A percentile compares a stretch with the other conserved stretches of the same genome.
phyloP scores from a whole-genome alignment of 2,329 filamentous ascomycete genomes.

The Botrytis tulipae region DNA sequence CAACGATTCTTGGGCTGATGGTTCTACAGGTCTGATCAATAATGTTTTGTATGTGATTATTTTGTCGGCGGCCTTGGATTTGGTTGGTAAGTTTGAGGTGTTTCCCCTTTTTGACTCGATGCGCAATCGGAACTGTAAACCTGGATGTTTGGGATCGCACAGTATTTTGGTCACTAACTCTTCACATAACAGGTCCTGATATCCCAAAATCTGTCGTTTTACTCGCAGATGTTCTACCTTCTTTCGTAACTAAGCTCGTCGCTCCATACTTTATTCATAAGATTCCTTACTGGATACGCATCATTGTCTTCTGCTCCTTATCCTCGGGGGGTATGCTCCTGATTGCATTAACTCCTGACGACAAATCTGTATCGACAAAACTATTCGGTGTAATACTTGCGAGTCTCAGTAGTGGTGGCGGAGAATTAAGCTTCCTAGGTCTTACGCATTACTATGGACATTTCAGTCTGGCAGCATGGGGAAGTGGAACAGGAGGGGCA shows the following conservation, averaged over 20 bases:
- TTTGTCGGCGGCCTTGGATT: slow-evolving; percentile 89
- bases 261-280: slow-evolving; percentile 92
- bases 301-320: slow-evolving; percentile 70
- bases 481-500: slow-evolving; percentile 85
- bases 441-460: slow-evolving; percentile 92
- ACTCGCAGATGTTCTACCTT: slow-evolving; percentile 87
- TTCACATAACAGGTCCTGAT: slow-evolving; percentile 49
- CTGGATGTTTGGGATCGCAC: not conserved
- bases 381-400: slow-evolving; percentile 81
- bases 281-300: slow-evolving; percentile 74
- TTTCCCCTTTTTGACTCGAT: not conserved
- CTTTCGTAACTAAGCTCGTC: slow-evolving; percentile 81
- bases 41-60: slow-evolving; percentile 98
- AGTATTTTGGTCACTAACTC: not conserved
- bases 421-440: slow-evolving; percentile 87
- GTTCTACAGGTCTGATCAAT: slow-evolving; percentile 75
- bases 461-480: slow-evolving; percentile 86
- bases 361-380: slow-evolving; percentile 67
- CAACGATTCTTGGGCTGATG: not conserved
- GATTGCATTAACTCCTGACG: slow-evolving; percentile 73
- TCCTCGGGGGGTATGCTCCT: slow-evolving; percentile 87
- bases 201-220: slow-evolving; percentile 91
- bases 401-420: slow-evolving; percentile 79
- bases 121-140: not conserved
- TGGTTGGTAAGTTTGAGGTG: slow-evolving; percentile 57